These are phyloP conservation scores for Phaeotremella skinneri DNA, from an alignment of 768 basidiomycete genomes.

Conservation along the genomic window DNA sequence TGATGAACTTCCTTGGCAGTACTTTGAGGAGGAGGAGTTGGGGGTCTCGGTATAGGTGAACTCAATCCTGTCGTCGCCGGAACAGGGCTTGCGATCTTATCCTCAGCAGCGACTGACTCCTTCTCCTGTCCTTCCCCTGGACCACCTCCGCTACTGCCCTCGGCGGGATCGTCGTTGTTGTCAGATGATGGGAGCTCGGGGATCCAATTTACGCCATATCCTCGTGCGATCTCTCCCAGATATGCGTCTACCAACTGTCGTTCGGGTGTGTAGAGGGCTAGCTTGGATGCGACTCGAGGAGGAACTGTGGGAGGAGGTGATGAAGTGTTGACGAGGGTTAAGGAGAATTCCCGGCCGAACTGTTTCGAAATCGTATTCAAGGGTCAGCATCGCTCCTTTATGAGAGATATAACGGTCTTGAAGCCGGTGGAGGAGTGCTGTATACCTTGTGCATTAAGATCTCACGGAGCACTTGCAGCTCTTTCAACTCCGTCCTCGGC, in stretches of 20 bases:
- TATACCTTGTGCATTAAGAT: conserved; percentile 81
- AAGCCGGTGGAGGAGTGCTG: too few species aligned
- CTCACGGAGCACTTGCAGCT: conserved; percentile 85
- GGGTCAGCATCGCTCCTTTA: too few species aligned
- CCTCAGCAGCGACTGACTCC: conserved; percentile 34
- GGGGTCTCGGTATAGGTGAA: conserved; percentile 3
- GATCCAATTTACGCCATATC: conserved; percentile 72
- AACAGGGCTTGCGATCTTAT: conserved; percentile 65
- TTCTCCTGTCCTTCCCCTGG: conserved; percentile 6
- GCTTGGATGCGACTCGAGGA: conserved; percentile 74
- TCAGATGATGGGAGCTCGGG: conserved; percentile 48
- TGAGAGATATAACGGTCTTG: too few species aligned
- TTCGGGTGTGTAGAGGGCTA: conserved; percentile 68
- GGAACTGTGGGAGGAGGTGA: conserved; percentile 67
- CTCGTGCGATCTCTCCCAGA: conserved; percentile 81
- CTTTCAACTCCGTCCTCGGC: conserved; percentile 84
- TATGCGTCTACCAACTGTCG: conserved; percentile 79
- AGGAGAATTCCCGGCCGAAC: conserved; percentile 84
- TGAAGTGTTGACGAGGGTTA: conserved; percentile 80
- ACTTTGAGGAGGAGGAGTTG: conserved; percentile 13
- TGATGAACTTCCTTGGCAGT: neutral
- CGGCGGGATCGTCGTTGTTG: conserved; percentile 22
- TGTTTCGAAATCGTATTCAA: conserved; percentile 4
- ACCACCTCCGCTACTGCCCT: conserved; percentile 38
- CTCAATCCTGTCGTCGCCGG: neutral